Evolutionary conservation across 192 early-diverging fungal genomes (phyloP).

Genomic region (Mortierella claussenii): DNA sequence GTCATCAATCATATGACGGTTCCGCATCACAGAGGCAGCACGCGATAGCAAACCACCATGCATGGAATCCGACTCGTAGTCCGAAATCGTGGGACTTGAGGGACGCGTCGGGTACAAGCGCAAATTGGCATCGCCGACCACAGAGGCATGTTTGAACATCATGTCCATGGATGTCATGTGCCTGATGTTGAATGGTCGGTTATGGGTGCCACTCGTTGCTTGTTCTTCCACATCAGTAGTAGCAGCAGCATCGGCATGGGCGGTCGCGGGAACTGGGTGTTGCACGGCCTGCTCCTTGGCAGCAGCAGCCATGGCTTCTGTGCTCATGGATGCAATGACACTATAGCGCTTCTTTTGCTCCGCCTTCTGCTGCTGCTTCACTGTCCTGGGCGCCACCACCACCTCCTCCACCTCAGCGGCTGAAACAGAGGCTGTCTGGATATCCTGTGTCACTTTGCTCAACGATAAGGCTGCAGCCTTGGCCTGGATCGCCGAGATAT

Average conservation of each 20-base stretch:
- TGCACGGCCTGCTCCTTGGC: neutral
- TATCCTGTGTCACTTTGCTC: slow-evolving; percentile 39
- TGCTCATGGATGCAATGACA: neutral
- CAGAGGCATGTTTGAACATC: slow-evolving; percentile 45
- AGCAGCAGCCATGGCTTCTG: neutral
- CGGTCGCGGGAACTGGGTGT: neutral
- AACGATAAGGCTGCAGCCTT: slow-evolving; percentile 32
- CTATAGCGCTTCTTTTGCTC: slow-evolving; percentile 5
- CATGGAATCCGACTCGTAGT: slow-evolving; percentile 43
- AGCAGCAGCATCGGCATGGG: neutral
- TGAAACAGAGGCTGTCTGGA: neutral
- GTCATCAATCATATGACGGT: neutral
- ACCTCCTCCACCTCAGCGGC: neutral
- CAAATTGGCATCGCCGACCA: slow-evolving; percentile 37
- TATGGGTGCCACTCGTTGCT: neutral
- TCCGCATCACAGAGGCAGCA: slow-evolving; percentile 32
- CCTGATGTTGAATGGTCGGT: slow-evolving; percentile 22
- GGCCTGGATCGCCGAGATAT: slow-evolving; percentile 27
- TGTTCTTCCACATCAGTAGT: neutral
- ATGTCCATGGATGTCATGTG: slow-evolving; percentile 51
- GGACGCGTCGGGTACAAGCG: slow-evolving; percentile 43
- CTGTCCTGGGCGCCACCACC: neutral
- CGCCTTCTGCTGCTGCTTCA: neutral
- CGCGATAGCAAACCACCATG: slow-evolving; percentile 43
- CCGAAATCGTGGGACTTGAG: slow-evolving; percentile 40